Base-by-base conservation (phyloP, 2,329 filamentous ascomycete genomes). In the Diaporthe amygdali region DNA sequence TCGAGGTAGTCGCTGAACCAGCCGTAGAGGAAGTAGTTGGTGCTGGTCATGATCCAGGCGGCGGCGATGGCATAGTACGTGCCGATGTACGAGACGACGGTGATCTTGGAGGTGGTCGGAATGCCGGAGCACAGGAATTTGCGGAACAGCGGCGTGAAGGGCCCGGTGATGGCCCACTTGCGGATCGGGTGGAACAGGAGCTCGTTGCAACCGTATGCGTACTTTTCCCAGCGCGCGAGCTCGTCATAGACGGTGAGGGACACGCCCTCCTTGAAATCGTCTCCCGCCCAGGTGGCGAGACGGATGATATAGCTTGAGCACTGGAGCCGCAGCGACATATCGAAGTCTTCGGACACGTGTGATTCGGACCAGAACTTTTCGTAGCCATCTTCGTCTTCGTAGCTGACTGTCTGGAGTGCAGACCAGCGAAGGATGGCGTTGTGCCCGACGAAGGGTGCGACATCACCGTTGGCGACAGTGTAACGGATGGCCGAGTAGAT, bases 231-330 rank as follows among this genome's bases (percentile, higher is more conserved):
- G 70, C 93, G 91, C 2, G 93, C 92, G 72, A 96, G 86, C 81
- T 96, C 94, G 81, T 96, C 93, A 78, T 96, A 95, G 12, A 96
- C 93, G 0, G 93, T 96, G 70, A 96, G 84, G 1, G 93, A 95
- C 68, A 96, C 93, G 74, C 94, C 93, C 79, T 96, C 93, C 79
- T 94, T 92, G 85, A 94, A 95, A 61, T 91, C 92, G n/a, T 92
- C 90, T 46, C 91, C 91, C 8, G 91, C 90, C 87, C 93, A 95
- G 25, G 91, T 89, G 10, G 90, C 92, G 30, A 94, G 85, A 37
- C 93, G 91, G 75, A 94, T 91, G 74, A 91, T 90, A 80, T 94
- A 94, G 34, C 92, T 92, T 73, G 84, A 88, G 74, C 89, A 90
- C 80, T 94, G 93, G 25, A 95, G 87, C 75, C 92, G 91, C 27